Percentiles rank a stretch among this genome's conserved stretches.
Conservation (phyloP, 768 basidiomycete genomes). For the Psilocybe azurescens region DNA sequence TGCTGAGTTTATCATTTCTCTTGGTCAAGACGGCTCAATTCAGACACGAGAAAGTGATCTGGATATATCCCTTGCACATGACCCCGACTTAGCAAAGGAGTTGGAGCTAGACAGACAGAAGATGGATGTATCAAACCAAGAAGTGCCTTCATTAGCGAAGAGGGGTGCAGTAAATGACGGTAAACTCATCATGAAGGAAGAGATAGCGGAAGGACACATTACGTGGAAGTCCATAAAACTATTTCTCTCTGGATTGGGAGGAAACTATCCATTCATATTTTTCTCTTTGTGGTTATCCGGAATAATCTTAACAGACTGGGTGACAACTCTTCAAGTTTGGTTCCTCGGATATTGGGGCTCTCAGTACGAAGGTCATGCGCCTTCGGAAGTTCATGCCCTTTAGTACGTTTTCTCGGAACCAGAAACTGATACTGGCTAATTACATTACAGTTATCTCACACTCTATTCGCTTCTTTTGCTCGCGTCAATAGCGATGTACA, state of each 20-base stretch:
- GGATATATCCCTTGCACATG: constrained; percentile 50
- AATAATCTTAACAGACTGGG: constrained; percentile 30
- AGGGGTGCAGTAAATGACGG: constrained; percentile 21
- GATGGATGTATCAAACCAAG: constrained; percentile 29
- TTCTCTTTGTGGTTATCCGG: constrained; percentile 34
- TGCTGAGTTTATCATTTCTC: constrained; percentile 60
- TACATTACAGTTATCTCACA: constrained; percentile 47
- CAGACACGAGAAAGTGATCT: constrained; percentile 44
- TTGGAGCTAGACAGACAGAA: constrained; percentile 31
- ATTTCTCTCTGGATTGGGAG: constrained; percentile 43
- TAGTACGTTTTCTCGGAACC: constrained; percentile 32
- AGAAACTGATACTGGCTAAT: neutral
- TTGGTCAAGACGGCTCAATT: constrained; percentile 60
- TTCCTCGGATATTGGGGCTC: constrained; percentile 52
- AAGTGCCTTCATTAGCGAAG: constrained; percentile 31
- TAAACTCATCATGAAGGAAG: constrained; percentile 63
- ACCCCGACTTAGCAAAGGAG: constrained; percentile 36
- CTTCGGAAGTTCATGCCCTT: constrained; percentile 37
- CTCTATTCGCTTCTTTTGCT: constrained; percentile 22
- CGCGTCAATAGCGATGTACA: constrained; percentile 31
- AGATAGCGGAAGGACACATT: constrained; percentile 49
- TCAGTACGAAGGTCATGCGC: constrained; percentile 41
- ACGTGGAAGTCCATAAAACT: constrained; percentile 38
- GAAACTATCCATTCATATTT: constrained; percentile 40
- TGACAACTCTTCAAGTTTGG: constrained; percentile 42